These are phyloP conservation scores for Globisporangium solare DNA, from an alignment of 352 stramenopile species.

Conservation along the genomic window DNA sequence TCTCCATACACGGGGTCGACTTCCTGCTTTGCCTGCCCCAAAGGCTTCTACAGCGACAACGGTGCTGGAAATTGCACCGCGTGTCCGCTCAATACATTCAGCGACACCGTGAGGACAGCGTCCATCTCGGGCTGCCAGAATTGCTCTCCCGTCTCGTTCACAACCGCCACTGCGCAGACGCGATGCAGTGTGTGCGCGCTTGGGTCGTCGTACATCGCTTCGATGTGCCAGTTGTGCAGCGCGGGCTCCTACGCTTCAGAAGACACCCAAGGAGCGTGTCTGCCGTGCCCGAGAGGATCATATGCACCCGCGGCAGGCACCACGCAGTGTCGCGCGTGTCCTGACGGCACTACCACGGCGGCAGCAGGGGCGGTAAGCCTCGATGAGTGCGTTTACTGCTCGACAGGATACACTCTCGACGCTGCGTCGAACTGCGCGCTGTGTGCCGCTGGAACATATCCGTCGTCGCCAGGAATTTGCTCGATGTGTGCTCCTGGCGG, in stretches of 20 bases:
- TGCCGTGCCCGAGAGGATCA: slow-evolving; percentile 35
- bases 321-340: slow-evolving; percentile 25
- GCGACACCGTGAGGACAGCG: slow-evolving; percentile 14
- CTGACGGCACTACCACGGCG: slow-evolving; percentile 28
- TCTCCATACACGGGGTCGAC: slow-evolving; percentile 31
- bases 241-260: slow-evolving; percentile 30
- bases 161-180: slow-evolving; percentile 24
- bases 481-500: slow-evolving; percentile 36
- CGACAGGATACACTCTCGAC: slow-evolving; percentile 24
- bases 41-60: slow-evolving; percentile 55
- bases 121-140: slow-evolving; percentile 19
- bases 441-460: slow-evolving; percentile 20
- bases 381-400: slow-evolving; percentile 33
- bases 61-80: slow-evolving; percentile 24
- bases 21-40: slow-evolving; percentile 43
- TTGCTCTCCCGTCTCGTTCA: slow-evolving; percentile 38
- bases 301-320: slow-evolving; percentile 24
- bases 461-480: slow-evolving; percentile 26
- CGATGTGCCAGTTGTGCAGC: slow-evolving; percentile 30
- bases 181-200: slow-evolving; percentile 22
- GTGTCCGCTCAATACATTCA: slow-evolving; percentile 55
- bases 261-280: slow-evolving; percentile 29
- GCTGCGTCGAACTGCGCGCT: slow-evolving; percentile 16
- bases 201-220: slow-evolving; percentile 22
- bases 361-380: slow-evolving; percentile 16